Evolutionary conservation across 2,329 filamentous ascomycete species (phyloP).

Genomic region (Phialophora macrospora): DNA sequence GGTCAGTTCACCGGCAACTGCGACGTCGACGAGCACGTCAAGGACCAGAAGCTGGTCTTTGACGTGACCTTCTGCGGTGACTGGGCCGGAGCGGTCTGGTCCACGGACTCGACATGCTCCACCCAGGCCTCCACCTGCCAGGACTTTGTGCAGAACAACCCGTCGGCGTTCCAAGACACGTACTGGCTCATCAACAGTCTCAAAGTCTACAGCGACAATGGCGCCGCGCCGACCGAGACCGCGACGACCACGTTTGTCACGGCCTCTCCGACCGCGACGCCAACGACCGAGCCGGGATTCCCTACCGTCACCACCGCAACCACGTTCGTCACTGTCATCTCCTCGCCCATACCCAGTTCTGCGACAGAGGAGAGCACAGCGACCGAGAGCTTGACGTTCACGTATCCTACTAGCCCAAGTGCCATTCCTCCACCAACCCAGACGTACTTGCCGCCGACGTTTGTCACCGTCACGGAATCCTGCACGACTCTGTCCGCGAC

Average conservation of each 20-base stretch:
- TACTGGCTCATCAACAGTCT: slow-evolving; percentile 48
- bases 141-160: slow-evolving; percentile 73
- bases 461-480: background rate
- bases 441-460: background rate
- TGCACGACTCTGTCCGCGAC: background rate
- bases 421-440: background rate
- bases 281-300: too few relatives aligned
- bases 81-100: slow-evolving; percentile 79
- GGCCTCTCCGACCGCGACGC: background rate
- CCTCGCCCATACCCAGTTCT: background rate
- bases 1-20: slow-evolving; percentile 74
- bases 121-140: slow-evolving; percentile 68
- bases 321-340: slow-evolving; percentile 9
- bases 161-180: slow-evolving; percentile 69
- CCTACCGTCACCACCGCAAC: slow-evolving; percentile 1
- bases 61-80: slow-evolving; percentile 88
- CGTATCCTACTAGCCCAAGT: background rate
- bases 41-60: slow-evolving; percentile 74
- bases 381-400: background rate
- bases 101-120: slow-evolving; percentile 61
- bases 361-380: background rate
- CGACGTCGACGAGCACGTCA: slow-evolving; percentile 72
- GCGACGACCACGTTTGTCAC: slow-evolving; percentile 4
- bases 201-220: slow-evolving; percentile 35
- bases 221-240: slow-evolving; percentile 16